These are phyloP conservation scores for Alternaria infectoria DNA, from an alignment of 2,329 filamentous ascomycete genomes.

Conservation along the genomic window DNA sequence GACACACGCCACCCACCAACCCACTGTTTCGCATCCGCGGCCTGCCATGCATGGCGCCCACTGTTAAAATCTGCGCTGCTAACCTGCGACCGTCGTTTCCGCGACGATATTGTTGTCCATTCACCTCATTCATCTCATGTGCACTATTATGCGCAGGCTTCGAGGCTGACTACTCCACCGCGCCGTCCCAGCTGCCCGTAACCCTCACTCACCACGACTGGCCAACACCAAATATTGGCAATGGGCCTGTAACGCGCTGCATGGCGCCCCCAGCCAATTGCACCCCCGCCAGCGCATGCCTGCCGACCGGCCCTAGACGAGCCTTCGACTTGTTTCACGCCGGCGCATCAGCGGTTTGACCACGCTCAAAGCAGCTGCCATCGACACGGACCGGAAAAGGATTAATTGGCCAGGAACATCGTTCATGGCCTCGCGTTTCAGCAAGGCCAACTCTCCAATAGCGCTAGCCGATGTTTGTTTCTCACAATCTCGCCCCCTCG, in stretches of 20 bases:
- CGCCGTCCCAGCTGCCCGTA: conserved; percentile 5
- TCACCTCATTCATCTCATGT: background rate
- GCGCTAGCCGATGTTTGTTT: conserved; percentile 2
- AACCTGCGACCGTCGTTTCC: background rate
- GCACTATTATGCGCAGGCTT: background rate
- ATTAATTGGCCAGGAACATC: conserved; percentile 21
- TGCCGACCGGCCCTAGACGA: conserved; percentile 23
- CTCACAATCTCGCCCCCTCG: background rate
- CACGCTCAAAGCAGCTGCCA: conserved; percentile 29
- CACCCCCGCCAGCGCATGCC: conserved; percentile 14
- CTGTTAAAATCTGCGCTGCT: background rate
- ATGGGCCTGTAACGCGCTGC: conserved; percentile 20
- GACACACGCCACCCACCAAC: conserved; percentile 25
- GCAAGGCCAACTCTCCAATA: background rate
- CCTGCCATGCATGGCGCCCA: background rate
- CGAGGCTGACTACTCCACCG: conserved; percentile 5
- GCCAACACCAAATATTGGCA: background rate
- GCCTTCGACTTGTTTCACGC: conserved; percentile 38
- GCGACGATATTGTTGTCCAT: background rate
- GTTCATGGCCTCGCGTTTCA: conserved; percentile 30
- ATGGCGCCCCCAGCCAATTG: conserved; percentile 33
- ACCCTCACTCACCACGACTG: background rate
- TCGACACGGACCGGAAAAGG: conserved; percentile 3
- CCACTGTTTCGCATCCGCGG: conserved; percentile 32
- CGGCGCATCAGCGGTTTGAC: conserved; percentile 35